Percentiles rank a stretch among this genome's conserved stretches.
These are phyloP conservation scores for Zostera marina DNA, from an alignment of 116 monocot species.

Conservation along the genomic window DNA sequence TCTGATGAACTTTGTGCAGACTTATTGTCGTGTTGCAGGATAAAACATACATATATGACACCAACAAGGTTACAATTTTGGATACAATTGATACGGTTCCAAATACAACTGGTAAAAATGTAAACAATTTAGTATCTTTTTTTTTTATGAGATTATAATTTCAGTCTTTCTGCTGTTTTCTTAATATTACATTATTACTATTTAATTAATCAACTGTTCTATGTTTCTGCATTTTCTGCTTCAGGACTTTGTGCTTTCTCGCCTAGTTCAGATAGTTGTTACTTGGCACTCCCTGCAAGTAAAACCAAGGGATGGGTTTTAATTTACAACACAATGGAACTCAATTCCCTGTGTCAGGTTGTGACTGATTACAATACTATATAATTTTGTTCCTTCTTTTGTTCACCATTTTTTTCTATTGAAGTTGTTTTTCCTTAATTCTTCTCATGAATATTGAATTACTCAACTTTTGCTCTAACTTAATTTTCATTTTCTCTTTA, in stretches of 20 bases:
- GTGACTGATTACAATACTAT: constrained; percentile 1
- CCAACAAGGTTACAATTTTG: constrained; percentile 53
- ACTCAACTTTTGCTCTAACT: too few relatives aligned
- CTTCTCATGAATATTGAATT: too few relatives aligned
- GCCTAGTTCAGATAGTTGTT: constrained; percentile 69
- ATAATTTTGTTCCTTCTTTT: too few relatives aligned
- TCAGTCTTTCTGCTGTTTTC: background rate
- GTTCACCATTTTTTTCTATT: background rate
- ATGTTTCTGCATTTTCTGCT: constrained; percentile 10
- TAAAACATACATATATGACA: constrained; percentile 73
- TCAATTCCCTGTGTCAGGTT: constrained; percentile 83
- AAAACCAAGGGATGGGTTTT: constrained; percentile 78
- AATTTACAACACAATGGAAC: constrained; percentile 61
- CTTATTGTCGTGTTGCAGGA: constrained; percentile 79
- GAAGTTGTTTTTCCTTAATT: too few relatives aligned
- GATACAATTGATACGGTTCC: constrained; percentile 75
- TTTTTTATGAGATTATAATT: background rate
- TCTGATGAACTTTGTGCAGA: constrained; percentile 29
- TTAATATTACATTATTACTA: background rate
- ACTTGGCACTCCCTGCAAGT: constrained; percentile 90
- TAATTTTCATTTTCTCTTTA: too few relatives aligned
- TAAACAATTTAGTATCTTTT: background rate
- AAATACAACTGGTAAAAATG: constrained; percentile 55
- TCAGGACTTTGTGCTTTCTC: constrained; percentile 90
- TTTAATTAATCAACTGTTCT: background rate